Conservation (phyloP, 176 grass and related monocot species). For the Rhipidocladum racemiflorum region DNA sequence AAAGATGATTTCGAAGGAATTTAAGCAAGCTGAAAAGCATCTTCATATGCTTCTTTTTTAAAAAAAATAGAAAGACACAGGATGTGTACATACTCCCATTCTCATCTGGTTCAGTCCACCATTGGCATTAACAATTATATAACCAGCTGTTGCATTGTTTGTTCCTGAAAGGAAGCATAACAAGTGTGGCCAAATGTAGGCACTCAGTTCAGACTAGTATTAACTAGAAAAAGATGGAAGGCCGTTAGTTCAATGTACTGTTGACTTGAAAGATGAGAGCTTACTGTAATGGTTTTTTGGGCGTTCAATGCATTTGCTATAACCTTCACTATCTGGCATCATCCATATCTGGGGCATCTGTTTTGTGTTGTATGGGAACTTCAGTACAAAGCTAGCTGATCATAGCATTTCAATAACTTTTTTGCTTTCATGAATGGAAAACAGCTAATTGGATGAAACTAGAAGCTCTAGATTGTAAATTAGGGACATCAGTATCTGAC, state of each 20-base stretch:
- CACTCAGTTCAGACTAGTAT: neutral
- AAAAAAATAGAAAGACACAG: neutral
- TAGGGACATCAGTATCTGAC: constrained; percentile 16
- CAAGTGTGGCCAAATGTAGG: neutral
- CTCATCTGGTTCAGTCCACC: constrained; percentile 88
- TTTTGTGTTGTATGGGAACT: constrained; percentile 11
- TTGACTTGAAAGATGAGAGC: neutral
- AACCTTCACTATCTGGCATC: constrained; percentile 38
- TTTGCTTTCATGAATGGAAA: neutral
- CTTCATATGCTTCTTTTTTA: neutral
- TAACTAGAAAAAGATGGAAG: neutral
- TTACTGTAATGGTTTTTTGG: constrained; percentile 51
- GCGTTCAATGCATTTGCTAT: constrained; percentile 53
- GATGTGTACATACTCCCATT: constrained; percentile 57
- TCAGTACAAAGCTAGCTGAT: constrained; percentile 9
- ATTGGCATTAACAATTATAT: constrained; percentile 66
- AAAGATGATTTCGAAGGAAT: constrained; percentile 21
- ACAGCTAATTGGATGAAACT: neutral
- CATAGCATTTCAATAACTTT: neutral
- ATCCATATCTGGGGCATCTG: constrained; percentile 60
- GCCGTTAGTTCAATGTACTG: neutral
- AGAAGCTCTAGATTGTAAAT: neutral
- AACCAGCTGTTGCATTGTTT: constrained; percentile 44
- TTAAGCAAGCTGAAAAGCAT: constrained; percentile 8
- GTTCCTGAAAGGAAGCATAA: constrained; percentile 31